These are phyloP conservation scores for Piromyces finnis DNA, from an alignment of 192 early-diverging fungal species.

Conservation along the genomic window DNA sequence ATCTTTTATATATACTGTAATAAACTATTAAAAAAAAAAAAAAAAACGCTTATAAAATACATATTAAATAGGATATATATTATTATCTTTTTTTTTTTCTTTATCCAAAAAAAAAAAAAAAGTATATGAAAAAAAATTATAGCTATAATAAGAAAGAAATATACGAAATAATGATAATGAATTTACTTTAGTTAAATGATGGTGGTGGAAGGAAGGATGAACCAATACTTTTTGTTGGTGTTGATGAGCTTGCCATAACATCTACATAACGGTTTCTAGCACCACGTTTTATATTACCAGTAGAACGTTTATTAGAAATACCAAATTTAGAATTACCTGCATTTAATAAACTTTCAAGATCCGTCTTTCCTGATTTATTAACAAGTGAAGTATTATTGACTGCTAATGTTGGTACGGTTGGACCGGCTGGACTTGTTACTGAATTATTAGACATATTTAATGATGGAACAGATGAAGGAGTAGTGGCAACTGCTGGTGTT, in stretches of 20 bases:
- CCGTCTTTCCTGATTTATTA: not conserved
- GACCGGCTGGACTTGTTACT: not conserved
- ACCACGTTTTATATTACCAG: not conserved
- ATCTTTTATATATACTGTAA: no score
- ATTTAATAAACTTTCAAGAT: not conserved
- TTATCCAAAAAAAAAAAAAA: no score
- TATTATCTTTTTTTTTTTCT: no score
- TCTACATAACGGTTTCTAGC: not conserved
- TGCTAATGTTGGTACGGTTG: not conserved
- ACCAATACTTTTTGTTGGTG: not conserved
- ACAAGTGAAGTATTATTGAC: not conserved
- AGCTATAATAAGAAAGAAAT: not conserved
- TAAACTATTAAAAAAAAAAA: no score
- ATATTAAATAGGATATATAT: no score
- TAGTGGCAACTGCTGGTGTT: conserved; percentile 15
- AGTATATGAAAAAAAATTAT: no score
- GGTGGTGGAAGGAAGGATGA: not conserved
- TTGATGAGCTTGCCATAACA: not conserved
- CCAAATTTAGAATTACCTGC: not conserved
- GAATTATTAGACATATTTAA: not conserved
- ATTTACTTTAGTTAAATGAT: not conserved
- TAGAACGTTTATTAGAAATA: not conserved
- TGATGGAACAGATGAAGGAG: conserved; percentile 1
- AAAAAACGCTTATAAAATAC: no score
- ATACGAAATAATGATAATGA: not conserved